phyloP scores from a whole-genome alignment of 176 grass and related monocot genomes.

The Musa troglodytarum region DNA sequence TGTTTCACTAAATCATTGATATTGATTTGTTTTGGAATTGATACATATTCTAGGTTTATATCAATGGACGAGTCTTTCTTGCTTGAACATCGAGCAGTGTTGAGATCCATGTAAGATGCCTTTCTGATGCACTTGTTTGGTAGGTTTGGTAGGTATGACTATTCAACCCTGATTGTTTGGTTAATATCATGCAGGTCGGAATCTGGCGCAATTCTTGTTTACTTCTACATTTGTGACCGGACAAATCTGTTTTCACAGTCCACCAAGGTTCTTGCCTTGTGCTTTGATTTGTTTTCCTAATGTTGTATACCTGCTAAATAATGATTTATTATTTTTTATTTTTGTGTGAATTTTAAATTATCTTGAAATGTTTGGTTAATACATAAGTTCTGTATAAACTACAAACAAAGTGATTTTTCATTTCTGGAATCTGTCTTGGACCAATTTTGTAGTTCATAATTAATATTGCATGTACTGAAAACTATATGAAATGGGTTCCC shows the following conservation, averaged over 20 bases:
- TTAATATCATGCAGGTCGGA: constrained; percentile 40
- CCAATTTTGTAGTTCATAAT: no score
- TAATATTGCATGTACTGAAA: no score
- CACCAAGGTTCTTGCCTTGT: constrained; percentile 40
- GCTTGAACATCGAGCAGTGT: constrained; percentile 42
- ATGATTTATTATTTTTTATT: not conserved
- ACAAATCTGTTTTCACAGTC: constrained; percentile 66
- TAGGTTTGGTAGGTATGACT: not conserved
- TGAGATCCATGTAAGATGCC: constrained; percentile 62
- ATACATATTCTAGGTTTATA: constrained; percentile 43
- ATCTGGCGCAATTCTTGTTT: constrained; percentile 53
- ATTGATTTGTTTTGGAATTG: not conserved
- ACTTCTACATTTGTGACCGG: constrained; percentile 74
- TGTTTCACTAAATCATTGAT: constrained; percentile 13
- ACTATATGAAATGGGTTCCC: no score
- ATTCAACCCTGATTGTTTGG: not conserved
- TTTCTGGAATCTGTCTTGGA: no score
- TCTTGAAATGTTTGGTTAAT: no score
- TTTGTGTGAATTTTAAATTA: not conserved
- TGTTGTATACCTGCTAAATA: not conserved
- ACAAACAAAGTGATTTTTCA: no score
- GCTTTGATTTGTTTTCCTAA: not conserved
- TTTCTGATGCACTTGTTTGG: not conserved
- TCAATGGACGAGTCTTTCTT: constrained; percentile 64
- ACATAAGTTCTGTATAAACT: no score